Evolutionary conservation across 2,329 filamentous ascomycete species (phyloP), one percentile per base, ranked within the genome.

Genomic region (Aspergillus carbonarius): DNA sequence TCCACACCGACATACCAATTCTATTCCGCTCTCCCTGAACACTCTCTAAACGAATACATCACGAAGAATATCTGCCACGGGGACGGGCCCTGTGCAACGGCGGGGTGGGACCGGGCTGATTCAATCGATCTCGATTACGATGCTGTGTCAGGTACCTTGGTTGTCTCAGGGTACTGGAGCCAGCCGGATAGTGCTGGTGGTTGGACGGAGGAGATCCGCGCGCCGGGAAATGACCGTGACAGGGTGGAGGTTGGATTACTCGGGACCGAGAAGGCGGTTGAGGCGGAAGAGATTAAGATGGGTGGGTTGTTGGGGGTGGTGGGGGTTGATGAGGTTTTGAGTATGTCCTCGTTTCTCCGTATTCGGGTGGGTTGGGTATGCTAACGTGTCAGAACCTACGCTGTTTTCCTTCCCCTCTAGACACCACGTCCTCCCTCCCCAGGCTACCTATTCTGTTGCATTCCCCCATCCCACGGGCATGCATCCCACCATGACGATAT

Each of bases 391-490:
- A 84, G 89, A 89, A 39, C 83, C 90, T 1, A 90, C 91, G 0
- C 79, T 93, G 47, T 97, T 98, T 78, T 86, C 90, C 44, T 95
- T 96, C 64, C 88, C 91, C 2, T 87, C 91, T 2, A 87, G 92
- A 0, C 93, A 97, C 74, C 85, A 89, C 65, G 79, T 83, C 12
- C 76, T 84, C 13, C 73, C 76, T 2, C 66, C 70, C 18, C 73
- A 79, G 0, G 73, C 78, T 12, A 82, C 76, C 53, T 96, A 91
- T 73, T 81, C 79, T 0, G 81, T 87, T 18, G 75, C 76, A 0
- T 92, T 96, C 69, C 72, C 85, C n/a, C 63, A 79, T 2, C 92
- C 92, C 1, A 88, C 87, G 0, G 93, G 93, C 8, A 82, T 97
- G 9, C 93, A 97, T 75, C 93, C 93, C 1, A 90, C 87, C 0